A percentile compares a stretch with the other conserved stretches of the same genome.
Evolutionary conservation across 177 flowering plant species (phyloP).

Genomic region (Vitis hybrid): DNA sequence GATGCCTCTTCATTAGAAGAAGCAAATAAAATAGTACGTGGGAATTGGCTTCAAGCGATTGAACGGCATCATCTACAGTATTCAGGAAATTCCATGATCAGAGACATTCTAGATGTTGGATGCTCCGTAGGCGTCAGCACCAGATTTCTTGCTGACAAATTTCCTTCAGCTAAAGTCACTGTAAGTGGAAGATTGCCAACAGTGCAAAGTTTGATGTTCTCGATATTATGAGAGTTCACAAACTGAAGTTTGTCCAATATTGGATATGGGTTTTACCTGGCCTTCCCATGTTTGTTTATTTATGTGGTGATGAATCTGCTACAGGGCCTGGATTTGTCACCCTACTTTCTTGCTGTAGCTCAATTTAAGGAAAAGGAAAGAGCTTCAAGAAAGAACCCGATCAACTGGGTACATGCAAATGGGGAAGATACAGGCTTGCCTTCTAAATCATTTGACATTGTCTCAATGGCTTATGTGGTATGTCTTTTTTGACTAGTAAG

Average conservation of each 20-base stretch:
- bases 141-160: conserved; percentile 61
- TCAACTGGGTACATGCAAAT: conserved; percentile 71
- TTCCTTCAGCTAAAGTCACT: conserved; percentile 59
- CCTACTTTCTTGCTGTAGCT: conserved; percentile 81
- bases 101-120: conserved; percentile 67
- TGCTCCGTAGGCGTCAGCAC: conserved; percentile 84
- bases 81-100: conserved; percentile 40
- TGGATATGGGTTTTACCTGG: too few species aligned
- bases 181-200: conserved; percentile 31
- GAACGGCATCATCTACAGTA: conserved; percentile 53
- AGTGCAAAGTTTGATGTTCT: not conserved
- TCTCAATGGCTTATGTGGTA: conserved; percentile 69
- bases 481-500: conserved; percentile 4
- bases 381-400: conserved; percentile 31
- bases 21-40: conserved; percentile 61
- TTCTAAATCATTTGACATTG: conserved; percentile 64
- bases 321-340: conserved; percentile 79
- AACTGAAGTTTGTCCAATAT: not conserved
- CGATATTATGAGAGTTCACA: not conserved
- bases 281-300: not conserved
- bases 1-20: conserved; percentile 64
- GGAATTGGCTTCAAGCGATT: conserved; percentile 71
- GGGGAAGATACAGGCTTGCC: conserved; percentile 80
- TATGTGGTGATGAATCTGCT: conserved; percentile 3
- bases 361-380: conserved; percentile 56